Conservation (phyloP, 177 flowering plant genomes). For the Vitis hybrid region DNA sequence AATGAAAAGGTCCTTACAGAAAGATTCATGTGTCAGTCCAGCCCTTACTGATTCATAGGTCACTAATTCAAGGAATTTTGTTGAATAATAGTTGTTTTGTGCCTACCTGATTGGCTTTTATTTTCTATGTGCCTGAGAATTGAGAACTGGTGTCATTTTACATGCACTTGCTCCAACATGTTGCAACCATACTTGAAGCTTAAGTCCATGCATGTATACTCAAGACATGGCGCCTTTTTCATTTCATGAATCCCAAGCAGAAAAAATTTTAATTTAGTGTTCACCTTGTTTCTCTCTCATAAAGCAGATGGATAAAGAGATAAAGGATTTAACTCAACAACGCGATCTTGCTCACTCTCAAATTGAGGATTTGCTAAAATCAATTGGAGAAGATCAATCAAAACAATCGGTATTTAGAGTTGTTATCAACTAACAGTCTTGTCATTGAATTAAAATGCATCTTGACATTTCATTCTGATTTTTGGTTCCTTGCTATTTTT, state of each 20-base stretch:
- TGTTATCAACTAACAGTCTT: background rate
- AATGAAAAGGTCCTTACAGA: background rate
- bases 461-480: slow-evolving; percentile 2
- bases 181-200: background rate
- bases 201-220: background rate
- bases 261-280: background rate
- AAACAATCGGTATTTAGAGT: slow-evolving; percentile 17
- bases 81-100: background rate
- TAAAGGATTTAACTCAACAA: slow-evolving; percentile 50
- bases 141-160: background rate
- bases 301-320: slow-evolving; percentile 56
- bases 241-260: background rate
- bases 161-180: background rate
- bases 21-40: background rate
- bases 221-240: background rate
- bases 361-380: slow-evolving; percentile 33
- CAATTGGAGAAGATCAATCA: slow-evolving; percentile 27
- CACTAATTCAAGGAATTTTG: background rate
- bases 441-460: background rate
- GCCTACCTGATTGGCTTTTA: background rate
- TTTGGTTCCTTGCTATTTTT: slow-evolving; percentile 4
- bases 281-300: background rate
- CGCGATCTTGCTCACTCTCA: slow-evolving; percentile 57
- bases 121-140: background rate
- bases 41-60: background rate